These are phyloP conservation scores for Bjerkandera adusta DNA, from an alignment of 1,284 basidiomycete species.

Conservation along the genomic window DNA sequence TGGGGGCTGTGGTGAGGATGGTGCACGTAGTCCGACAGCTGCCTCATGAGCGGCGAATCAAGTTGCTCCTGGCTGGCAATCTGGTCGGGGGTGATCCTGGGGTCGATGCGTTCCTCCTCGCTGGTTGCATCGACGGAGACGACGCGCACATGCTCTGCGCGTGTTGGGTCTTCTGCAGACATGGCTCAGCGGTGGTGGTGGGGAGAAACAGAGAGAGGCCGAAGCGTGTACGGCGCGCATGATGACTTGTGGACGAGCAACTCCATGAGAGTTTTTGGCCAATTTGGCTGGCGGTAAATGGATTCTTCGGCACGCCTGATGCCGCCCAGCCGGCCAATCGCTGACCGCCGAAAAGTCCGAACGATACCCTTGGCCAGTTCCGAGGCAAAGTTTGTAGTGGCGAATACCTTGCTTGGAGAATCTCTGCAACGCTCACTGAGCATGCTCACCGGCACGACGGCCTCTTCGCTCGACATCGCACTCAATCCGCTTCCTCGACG, in stretches of 20 bases:
- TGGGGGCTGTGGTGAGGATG: slow-evolving; percentile 20
- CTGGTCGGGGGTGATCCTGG: slow-evolving; percentile 24
- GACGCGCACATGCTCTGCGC: slow-evolving; percentile 10
- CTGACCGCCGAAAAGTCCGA: background rate
- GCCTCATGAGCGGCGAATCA: slow-evolving; percentile 25
- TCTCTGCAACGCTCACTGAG: too few relatives aligned
- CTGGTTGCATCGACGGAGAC: slow-evolving; percentile 12
- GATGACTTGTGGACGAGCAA: background rate
- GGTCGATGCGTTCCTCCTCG: slow-evolving; percentile 27
- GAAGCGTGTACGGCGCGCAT: background rate
- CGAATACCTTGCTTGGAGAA: too few relatives aligned
- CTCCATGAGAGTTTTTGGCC: background rate
- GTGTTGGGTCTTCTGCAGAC: slow-evolving; percentile 9
- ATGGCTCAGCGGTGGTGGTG: background rate
- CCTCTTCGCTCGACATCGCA: too few relatives aligned
- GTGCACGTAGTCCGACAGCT: slow-evolving; percentile 27
- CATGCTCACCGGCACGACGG: too few relatives aligned
- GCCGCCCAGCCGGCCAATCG: background rate
- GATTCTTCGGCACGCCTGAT: background rate
- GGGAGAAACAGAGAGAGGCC: background rate
- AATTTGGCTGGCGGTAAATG: background rate
- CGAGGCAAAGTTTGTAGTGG: too few relatives aligned
- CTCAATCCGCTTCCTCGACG: too few relatives aligned
- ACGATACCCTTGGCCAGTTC: background rate
- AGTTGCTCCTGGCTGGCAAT: slow-evolving; percentile 23